Evolutionary conservation across 176 grass and related monocot species (phyloP).

Genomic region (Aegilops umbellulata): DNA sequence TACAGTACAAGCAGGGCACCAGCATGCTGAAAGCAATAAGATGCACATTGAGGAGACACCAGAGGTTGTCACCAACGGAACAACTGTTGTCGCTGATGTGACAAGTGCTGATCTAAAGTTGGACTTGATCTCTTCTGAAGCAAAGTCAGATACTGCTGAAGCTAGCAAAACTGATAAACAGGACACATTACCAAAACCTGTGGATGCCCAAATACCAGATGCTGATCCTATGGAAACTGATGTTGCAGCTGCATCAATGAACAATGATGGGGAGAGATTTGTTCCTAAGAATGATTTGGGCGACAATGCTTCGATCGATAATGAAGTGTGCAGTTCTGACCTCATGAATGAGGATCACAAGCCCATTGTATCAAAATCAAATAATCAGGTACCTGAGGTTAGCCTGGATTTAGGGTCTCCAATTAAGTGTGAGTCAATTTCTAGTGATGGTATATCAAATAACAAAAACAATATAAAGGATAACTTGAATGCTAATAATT

Average conservation of each 20-base stretch:
- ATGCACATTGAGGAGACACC: conserved; percentile 21
- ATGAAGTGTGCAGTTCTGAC: conserved; percentile 38
- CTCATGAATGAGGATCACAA: conserved; percentile 46
- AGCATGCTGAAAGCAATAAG: neutral
- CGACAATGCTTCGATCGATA: conserved; percentile 19
- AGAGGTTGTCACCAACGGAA: conserved; percentile 30
- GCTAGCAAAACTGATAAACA: conserved; percentile 34
- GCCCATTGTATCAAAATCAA: conserved; percentile 43
- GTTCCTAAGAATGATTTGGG: conserved; percentile 34
- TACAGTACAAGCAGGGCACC: conserved; percentile 21
- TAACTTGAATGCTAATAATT: conserved; percentile 99
- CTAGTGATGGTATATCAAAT: conserved; percentile 87
- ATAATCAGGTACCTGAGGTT: conserved; percentile 95
- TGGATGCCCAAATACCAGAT: conserved; percentile 35
- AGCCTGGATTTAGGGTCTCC: conserved; percentile 85
- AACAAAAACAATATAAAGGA: conserved; percentile 89
- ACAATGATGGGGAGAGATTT: conserved; percentile 23
- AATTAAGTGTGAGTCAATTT: conserved; percentile 93
- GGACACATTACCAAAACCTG: conserved; percentile 4
- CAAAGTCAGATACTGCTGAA: conserved; percentile 32
- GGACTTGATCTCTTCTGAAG: conserved; percentile 24
- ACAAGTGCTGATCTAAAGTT: conserved; percentile 33
- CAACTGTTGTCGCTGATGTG: conserved; percentile 32
- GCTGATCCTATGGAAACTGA: conserved; percentile 38
- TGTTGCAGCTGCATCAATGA: conserved; percentile 21